These are phyloP conservation scores for Pestalotiopsis sp. DNA, from an alignment of 2,329 filamentous ascomycete genomes.

Conservation along the genomic window DNA sequence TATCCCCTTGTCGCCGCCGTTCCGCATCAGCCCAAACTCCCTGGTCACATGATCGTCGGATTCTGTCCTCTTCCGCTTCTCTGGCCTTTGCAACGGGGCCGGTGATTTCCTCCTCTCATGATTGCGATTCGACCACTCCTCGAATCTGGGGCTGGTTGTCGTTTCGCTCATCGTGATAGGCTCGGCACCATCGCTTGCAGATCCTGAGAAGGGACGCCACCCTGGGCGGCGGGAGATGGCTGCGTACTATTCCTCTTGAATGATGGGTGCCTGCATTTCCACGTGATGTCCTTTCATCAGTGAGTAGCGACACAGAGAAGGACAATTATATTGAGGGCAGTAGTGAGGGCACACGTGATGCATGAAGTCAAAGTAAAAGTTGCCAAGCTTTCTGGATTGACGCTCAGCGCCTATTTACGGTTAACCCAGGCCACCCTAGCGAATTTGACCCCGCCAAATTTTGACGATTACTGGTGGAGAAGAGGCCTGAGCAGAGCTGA, in stretches of 20 bases:
- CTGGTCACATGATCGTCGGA: neutral
- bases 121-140: constrained; percentile 7
- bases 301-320: too few species aligned
- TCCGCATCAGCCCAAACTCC: constrained; percentile 49
- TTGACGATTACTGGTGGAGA: neutral
- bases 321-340: too few species aligned
- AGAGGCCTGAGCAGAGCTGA: neutral
- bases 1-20: constrained; percentile 44
- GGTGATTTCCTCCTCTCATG: neutral
- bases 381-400: too few species aligned
- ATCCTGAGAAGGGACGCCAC: neutral
- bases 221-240: too few species aligned
- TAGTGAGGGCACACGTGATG: too few species aligned
- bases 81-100: neutral
- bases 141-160: neutral
- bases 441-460: neutral
- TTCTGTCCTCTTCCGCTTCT: constrained; percentile 6
- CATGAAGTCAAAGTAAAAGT: too few species aligned
- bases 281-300: too few species aligned
- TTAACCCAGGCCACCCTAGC: neutral
- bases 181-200: neutral
- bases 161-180: neutral
- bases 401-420: too few species aligned
- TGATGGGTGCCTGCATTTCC: too few species aligned
- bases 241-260: too few species aligned